Conservation (phyloP, 1,284 basidiomycete genomes). For the Cutaneotrichosporon sp. region DNA sequence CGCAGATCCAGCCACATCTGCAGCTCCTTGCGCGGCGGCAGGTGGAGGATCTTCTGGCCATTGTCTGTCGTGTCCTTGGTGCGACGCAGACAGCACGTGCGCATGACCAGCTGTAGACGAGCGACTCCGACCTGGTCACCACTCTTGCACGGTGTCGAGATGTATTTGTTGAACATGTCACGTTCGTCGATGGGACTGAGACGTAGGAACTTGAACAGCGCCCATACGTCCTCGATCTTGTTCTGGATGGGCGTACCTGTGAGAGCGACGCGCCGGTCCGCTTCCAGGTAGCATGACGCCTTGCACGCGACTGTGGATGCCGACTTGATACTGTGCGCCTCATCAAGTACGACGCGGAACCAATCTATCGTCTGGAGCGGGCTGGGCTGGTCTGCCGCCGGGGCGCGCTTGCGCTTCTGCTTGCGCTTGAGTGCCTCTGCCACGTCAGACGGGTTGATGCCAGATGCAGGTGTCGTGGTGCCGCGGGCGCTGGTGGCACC, state of each 20-base stretch:
- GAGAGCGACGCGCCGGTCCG: constrained; percentile 87
- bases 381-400: constrained; percentile 64
- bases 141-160: constrained; percentile 86
- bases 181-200: constrained; percentile 91
- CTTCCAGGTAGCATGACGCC: constrained; percentile 90
- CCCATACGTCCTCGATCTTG: constrained; percentile 96
- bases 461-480: constrained; percentile 54
- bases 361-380: constrained; percentile 94
- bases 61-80: constrained; percentile 86
- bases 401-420: constrained; percentile 47
- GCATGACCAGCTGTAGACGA: constrained; percentile 96
- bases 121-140: constrained; percentile 88
- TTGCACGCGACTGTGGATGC: constrained; percentile 87
- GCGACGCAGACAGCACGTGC: constrained; percentile 89
- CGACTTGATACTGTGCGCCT: constrained; percentile 98
- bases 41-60: constrained; percentile 77
- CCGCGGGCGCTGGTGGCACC: constrained; percentile 3
- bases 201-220: constrained; percentile 92
- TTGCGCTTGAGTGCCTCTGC: constrained; percentile 58
- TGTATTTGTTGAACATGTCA: constrained; percentile 85
- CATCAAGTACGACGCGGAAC: constrained; percentile 97
- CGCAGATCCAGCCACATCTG: constrained; percentile 82
- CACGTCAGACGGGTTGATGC: constrained; percentile 61
- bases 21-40: constrained; percentile 84
- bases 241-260: constrained; percentile 99